phyloP scores from a whole-genome alignment of 768 basidiomycete species.

The Cystofilobasidium bisporidii region DNA sequence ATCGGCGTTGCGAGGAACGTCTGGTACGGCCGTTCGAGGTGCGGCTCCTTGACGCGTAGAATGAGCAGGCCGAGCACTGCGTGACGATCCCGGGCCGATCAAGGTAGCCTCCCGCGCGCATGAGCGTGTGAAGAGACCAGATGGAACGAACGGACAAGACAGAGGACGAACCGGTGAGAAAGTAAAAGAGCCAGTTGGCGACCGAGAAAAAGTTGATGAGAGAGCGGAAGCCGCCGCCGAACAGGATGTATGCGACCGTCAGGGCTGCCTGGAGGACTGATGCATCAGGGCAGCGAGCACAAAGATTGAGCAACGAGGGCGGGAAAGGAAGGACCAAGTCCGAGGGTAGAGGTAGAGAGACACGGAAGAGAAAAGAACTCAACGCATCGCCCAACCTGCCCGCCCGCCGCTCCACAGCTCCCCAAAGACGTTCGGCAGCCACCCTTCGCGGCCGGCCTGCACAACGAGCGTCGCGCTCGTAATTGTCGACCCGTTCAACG shows the following conservation, averaged over 20 bases:
- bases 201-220: slow-evolving; percentile 26
- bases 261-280: slow-evolving; percentile 60
- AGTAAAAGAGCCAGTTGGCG: slow-evolving; percentile 41
- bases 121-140: too few species aligned
- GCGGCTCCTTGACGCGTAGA: slow-evolving; percentile 70
- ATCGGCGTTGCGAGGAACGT: slow-evolving; percentile 13
- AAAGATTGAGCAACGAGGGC: too few species aligned
- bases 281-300: too few species aligned
- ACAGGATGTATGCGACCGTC: slow-evolving; percentile 62
- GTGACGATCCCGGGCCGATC: neutral
- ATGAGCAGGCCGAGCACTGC: slow-evolving; percentile 82
- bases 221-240: slow-evolving; percentile 58
- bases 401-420: slow-evolving; percentile 68
- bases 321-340: too few species aligned
- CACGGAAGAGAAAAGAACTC: too few species aligned
- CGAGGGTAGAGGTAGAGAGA: too few species aligned
- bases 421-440: slow-evolving; percentile 75
- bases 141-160: slow-evolving; percentile 47
- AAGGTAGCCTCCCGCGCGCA: too few species aligned
- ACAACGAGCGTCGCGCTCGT: slow-evolving; percentile 77
- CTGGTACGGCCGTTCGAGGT: slow-evolving; percentile 58
- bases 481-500: slow-evolving; percentile 61
- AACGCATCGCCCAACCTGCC: slow-evolving; percentile 70
- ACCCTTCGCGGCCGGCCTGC: slow-evolving; percentile 77
- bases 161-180: slow-evolving; percentile 44